A percentile compares a stretch with the other conserved stretches of the same genome.
These are phyloP conservation scores for Dioscorea alata DNA, from an alignment of 106 monocot species.

Conservation along the genomic window DNA sequence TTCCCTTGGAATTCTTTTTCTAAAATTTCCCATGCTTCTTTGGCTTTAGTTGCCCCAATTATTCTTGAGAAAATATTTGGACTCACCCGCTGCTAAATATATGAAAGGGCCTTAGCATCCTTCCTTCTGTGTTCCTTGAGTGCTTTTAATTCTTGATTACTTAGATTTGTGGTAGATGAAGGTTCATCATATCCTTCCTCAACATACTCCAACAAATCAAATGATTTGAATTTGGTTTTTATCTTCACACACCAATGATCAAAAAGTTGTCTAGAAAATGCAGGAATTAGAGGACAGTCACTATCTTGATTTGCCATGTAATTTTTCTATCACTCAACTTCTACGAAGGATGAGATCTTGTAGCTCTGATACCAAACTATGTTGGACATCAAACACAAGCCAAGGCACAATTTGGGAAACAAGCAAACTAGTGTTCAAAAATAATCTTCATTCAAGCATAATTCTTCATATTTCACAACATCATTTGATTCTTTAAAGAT, in stretches of 20 bases:
- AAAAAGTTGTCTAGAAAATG: not conserved
- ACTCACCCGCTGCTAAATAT: not conserved
- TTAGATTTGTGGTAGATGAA: not conserved
- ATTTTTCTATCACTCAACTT: too few species aligned
- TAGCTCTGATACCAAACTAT: too few species aligned
- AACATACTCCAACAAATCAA: not conserved
- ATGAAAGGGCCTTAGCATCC: not conserved
- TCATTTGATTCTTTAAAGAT: too few species aligned
- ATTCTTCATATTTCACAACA: too few species aligned
- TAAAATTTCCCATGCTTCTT: not conserved
- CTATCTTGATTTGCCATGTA: too few species aligned
- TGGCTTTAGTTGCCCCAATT: not conserved
- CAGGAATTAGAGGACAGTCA: not conserved
- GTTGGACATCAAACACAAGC: too few species aligned
- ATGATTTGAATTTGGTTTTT: not conserved
- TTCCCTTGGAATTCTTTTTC: not conserved
- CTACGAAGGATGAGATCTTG: too few species aligned
- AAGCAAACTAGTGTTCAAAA: too few species aligned
- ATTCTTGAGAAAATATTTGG: not conserved
- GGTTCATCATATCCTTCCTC: not conserved
- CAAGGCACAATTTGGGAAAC: too few species aligned
- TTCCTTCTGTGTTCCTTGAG: not conserved
- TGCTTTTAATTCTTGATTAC: not conserved
- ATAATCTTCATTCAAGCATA: too few species aligned
- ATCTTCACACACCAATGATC: slow-evolving; percentile 1